These are phyloP conservation scores for Plasmodium relictum DNA, from an alignment of 169 alveolate species.

Conservation along the genomic window DNA sequence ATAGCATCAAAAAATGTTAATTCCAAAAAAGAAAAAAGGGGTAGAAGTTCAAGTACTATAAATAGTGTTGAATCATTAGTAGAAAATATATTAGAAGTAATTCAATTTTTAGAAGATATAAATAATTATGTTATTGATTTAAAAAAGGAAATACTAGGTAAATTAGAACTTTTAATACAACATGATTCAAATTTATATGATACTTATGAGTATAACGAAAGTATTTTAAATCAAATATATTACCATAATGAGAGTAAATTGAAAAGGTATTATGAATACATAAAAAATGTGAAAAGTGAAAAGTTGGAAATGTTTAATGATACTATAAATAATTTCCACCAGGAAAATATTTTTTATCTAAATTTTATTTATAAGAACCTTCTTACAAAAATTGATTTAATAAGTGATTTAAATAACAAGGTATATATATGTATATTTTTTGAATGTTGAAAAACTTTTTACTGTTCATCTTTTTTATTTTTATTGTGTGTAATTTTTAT, in stretches of 20 bases:
- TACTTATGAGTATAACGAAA: constrained; percentile 51
- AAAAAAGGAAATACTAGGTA: constrained; percentile 39
- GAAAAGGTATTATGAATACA: constrained; percentile 19
- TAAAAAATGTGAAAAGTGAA: constrained; percentile 23
- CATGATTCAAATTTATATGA: constrained; percentile 46
- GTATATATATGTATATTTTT: constrained; percentile 2
- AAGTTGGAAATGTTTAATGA: constrained; percentile 51
- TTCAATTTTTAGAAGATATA: constrained; percentile 45
- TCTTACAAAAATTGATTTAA: constrained; percentile 49
- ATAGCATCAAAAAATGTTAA: background rate
- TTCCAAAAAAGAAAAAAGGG: constrained; percentile 1
- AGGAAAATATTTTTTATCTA: constrained; percentile 49
- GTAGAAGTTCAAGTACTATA: background rate
- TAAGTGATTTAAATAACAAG: constrained; percentile 54
- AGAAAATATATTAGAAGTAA: constrained; percentile 37
- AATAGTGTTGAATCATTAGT: constrained; percentile 32
- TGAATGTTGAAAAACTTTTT: background rate
- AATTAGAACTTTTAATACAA: constrained; percentile 44
- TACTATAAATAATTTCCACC: constrained; percentile 38
- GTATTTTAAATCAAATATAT: constrained; percentile 33
- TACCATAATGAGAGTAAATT: constrained; percentile 34
- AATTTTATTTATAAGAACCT: constrained; percentile 46
- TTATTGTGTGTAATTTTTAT: constrained; percentile 5
- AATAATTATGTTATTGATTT: constrained; percentile 57
- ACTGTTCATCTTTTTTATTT: background rate